Percentiles rank a stretch among this genome's conserved stretches.
These are phyloP conservation scores for Leucocoprinus leucothites DNA, from an alignment of 768 basidiomycete species.

Conservation along the genomic window DNA sequence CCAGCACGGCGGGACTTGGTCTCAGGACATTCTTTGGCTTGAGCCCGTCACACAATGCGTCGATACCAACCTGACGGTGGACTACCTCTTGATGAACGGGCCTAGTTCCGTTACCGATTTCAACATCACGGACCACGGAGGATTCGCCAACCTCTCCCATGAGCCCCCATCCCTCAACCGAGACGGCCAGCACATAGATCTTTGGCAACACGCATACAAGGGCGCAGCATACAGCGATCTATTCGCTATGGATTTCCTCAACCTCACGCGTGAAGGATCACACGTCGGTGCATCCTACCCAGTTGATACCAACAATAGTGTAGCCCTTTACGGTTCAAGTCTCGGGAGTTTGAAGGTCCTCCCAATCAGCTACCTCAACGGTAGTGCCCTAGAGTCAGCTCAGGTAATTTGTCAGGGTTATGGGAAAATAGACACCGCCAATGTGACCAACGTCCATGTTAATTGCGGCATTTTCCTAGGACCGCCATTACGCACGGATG, in stretches of 20 bases:
- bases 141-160: constrained; percentile 16
- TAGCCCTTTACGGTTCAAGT: neutral
- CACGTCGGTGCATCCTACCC: constrained; percentile 15
- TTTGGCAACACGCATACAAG: constrained; percentile 20
- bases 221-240: constrained; percentile 20
- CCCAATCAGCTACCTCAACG: constrained; percentile 7
- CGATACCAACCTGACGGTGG: constrained; percentile 21
- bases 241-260: constrained; percentile 14
- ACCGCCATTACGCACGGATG: constrained; percentile 18
- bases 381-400: neutral
- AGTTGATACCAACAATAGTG: neutral
- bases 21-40: constrained; percentile 21
- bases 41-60: constrained; percentile 22
- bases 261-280: constrained; percentile 15
- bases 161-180: constrained; percentile 13
- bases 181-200: constrained; percentile 20
- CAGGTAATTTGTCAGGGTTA: constrained; percentile 16
- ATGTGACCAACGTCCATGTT: constrained; percentile 21
- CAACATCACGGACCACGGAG: constrained; percentile 19
- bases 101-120: neutral
- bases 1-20: constrained; percentile 16
- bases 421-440: constrained; percentile 17
- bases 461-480: constrained; percentile 18
- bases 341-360: neutral
- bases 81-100: constrained; percentile 12